A percentile compares a stretch with the other conserved stretches of the same genome.
phyloP scores from a whole-genome alignment of 2,329 filamentous ascomycete species.

The Colletotrichum sp. region DNA sequence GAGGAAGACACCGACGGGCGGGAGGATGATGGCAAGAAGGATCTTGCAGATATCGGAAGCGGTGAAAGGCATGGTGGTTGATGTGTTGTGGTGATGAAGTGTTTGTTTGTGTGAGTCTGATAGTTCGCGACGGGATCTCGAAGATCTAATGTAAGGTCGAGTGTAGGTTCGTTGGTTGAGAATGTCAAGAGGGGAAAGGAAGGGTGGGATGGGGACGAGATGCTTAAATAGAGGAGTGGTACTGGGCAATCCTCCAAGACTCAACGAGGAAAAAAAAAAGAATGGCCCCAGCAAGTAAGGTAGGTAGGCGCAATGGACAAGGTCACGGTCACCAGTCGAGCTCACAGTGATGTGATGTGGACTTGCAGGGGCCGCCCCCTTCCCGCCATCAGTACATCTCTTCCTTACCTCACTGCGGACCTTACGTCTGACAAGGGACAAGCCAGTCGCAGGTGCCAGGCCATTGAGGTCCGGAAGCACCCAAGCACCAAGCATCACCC shows the following conservation, averaged over 20 bases:
- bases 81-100: not conserved
- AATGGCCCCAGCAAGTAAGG: not conserved
- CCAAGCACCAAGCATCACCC: slow-evolving; percentile 3
- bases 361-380: slow-evolving; percentile 20
- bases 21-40: slow-evolving; percentile 88
- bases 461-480: slow-evolving; percentile 8
- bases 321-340: slow-evolving; percentile 8
- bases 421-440: slow-evolving; percentile 22
- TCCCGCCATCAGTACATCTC: not conserved
- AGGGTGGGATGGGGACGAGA: slow-evolving; percentile 11
- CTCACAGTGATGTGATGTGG: slow-evolving; percentile 23
- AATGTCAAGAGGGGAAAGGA: not conserved
- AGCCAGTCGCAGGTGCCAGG: slow-evolving; percentile 10
- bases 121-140: slow-evolving; percentile 2
- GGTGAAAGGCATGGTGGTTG: slow-evolving; percentile 62
- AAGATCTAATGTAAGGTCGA: not conserved
- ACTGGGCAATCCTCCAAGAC: not conserved
- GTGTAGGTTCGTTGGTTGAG: slow-evolving; percentile 8
- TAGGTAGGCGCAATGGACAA: not conserved
- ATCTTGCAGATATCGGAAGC: slow-evolving; percentile 66
- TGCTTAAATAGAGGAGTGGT: not conserved
- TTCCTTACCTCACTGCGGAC: not conserved
- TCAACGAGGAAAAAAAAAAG: not conserved
- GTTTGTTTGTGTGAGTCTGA: not conserved
- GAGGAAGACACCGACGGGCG: slow-evolving; percentile 91